These are phyloP conservation scores for Gossypium gossypioides DNA, from an alignment of 441 rosid species.

Conservation along the genomic window DNA sequence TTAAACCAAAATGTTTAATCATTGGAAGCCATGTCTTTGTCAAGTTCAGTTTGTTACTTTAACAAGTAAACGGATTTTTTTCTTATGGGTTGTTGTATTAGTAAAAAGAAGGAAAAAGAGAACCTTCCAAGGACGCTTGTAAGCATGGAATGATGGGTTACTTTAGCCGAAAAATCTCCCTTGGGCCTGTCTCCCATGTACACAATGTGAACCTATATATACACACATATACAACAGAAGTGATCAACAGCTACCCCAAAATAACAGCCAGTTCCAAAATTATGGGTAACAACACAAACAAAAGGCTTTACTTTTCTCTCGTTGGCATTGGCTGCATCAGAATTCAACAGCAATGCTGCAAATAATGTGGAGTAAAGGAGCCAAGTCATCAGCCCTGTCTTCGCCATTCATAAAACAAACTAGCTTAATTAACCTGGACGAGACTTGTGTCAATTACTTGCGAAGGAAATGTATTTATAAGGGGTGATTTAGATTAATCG, in stretches of 20 bases:
- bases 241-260: no score
- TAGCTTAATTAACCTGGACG: no score
- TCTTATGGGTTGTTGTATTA: no score
- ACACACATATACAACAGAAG: neutral
- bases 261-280: no score
- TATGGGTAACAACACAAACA: no score
- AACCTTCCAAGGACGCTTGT: conserved; percentile 34
- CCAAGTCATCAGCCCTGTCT: neutral
- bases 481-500: neutral
- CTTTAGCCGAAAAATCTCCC: conserved; percentile 13
- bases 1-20: neutral
- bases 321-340: neutral
- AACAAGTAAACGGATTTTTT: no score
- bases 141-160: conserved; percentile 29
- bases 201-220: conserved; percentile 26
- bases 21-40: neutral
- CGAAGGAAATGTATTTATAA: neutral
- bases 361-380: neutral
- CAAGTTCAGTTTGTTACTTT: no score
- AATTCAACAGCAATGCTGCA: neutral
- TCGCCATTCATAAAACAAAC: neutral
- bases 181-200: conserved; percentile 34
- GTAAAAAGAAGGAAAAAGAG: no score
- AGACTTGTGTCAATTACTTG: no score
- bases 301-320: neutral